Evolutionary conservation across 768 basidiomycete species (phyloP), one percentile per base, ranked within the genome.

Genomic region (Macrolepiota fuliginosa): DNA sequence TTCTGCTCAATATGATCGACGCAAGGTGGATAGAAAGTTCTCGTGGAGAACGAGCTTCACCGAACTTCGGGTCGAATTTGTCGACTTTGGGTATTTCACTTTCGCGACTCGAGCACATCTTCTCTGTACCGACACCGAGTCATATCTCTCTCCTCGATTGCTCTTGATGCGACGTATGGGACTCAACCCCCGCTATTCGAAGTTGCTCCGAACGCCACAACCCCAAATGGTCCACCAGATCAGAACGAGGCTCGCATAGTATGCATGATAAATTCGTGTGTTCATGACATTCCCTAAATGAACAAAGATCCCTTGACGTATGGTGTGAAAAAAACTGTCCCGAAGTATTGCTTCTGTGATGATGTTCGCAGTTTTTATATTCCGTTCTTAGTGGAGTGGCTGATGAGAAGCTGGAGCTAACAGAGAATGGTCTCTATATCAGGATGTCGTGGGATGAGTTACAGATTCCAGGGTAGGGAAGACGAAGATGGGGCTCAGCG

Each of bases 391-490:
- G 37, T 45, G 54, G 54, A 56, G 36, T 25, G 36, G 17, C 7
- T 42, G 54, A 42, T 42, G 54, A 25, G 57, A 50, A 58, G 47
- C 24, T 22, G 46, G 36, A 24, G 32, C 37, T 15, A n/a, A 22
- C 2, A 50, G 35, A 36, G 10, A 35, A 25, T 24, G n/a, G 22
- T 27, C 11, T 24, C 57, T 40, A 51, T 24, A 58, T 37, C 22
- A 50, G 46, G 36, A 13, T 15, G 15, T 12, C 32, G 22, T 51
- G 35, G 22, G 47, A 50, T 40, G 2, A 4, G 22, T 42, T 56
- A 22, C 45, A 37, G 56, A 39, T 49, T 58, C 47, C 57, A 49
- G 46, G 46, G 47, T 50, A 25, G 6, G 25, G 57, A 58, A 49
- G 46, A 2, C 24, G 46, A 50, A 27, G 53, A 49, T 45, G n/a